These are phyloP conservation scores for Globisporangium rhizosaccharum DNA, from an alignment of 352 stramenopile species.

Conservation along the genomic window DNA sequence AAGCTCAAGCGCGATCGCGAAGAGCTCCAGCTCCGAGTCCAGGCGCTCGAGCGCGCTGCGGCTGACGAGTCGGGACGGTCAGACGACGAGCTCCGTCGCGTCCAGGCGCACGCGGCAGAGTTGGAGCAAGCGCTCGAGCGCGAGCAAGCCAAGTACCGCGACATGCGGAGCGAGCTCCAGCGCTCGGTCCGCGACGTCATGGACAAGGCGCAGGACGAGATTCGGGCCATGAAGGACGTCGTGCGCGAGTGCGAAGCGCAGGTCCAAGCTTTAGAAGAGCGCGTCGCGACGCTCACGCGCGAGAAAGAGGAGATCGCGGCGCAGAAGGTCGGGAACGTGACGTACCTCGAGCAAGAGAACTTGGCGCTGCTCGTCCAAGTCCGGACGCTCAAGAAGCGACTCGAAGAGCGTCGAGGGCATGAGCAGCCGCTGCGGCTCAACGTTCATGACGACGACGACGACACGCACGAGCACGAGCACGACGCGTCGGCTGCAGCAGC, in stretches of 20 bases:
- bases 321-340: slow-evolving; percentile 33
- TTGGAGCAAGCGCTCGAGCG: slow-evolving; percentile 13
- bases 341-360: slow-evolving; percentile 67
- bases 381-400: slow-evolving; percentile 44
- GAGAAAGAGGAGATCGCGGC: slow-evolving; percentile 23
- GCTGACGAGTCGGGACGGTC: slow-evolving; percentile 22
- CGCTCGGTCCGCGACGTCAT: slow-evolving; percentile 23
- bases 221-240: slow-evolving; percentile 41
- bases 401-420: slow-evolving; percentile 16
- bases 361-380: slow-evolving; percentile 58
- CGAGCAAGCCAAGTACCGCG: slow-evolving; percentile 9
- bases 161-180: slow-evolving; percentile 25
- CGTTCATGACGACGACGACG: slow-evolving; percentile 16
- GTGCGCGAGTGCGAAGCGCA: slow-evolving; percentile 44
- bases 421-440: not conserved
- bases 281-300: slow-evolving; percentile 22
- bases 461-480: slow-evolving; percentile 21
- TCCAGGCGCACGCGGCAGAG: slow-evolving; percentile 39
- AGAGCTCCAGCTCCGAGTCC: slow-evolving; percentile 39
- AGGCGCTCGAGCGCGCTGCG: slow-evolving; percentile 21
- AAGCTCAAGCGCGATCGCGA: slow-evolving; percentile 58
- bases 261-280: slow-evolving; percentile 30
- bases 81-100: slow-evolving; percentile 32
- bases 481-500: slow-evolving; percentile 24
- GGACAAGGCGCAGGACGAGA: slow-evolving; percentile 49